Evolutionary conservation across 306 rosid species (phyloP), one percentile per base, ranked within the genome.

Genomic region (Canavalia ensiformis): DNA sequence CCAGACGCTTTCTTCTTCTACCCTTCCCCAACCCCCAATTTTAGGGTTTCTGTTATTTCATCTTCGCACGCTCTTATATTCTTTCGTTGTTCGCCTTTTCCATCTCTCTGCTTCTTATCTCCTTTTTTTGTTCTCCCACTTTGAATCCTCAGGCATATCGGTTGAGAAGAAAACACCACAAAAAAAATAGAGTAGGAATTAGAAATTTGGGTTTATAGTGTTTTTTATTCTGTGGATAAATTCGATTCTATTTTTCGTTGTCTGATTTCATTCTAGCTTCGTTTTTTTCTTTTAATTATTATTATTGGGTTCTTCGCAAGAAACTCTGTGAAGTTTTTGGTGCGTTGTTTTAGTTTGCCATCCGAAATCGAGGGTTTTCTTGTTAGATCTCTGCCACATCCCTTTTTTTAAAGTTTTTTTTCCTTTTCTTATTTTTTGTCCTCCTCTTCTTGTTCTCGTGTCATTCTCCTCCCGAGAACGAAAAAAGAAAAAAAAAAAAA

Each of bases 281-380:
- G 46, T 49, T 76, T 79, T 5, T 45, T 28, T 9, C 83, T 1
- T 7, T 72, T 7, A 9, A 62, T 62, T 62, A 60, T 72, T 39
- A 8, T 72, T 50, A 47, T 54, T 86, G 46, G 81, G 78, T 80
- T 90, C 47, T 45, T 86, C 4, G 49, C 89, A 88, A 91, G 97
- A 90, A 84, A 88, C 94, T 92, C 97, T 64, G 89, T 88, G 90
- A 91, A 86, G 84, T 88, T 92, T 91, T 91, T 92, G 98, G 97
- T 86, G 97, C 97, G 87, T 89, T 85, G 91, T 94, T 94, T 94
- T 94, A 90, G 97, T 92, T 90, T 92, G 97, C 81, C 82, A 89
- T 89, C 98, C 81, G 81, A 90, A 94, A 90, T 92, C 82, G 98
- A 90, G 98, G 97, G 96, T 90, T 92, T 83, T 78, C 85, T 90